Percentiles rank a stretch among this genome's conserved stretches.
These are phyloP conservation scores for Neofusicoccum ribis DNA, from an alignment of 2,329 filamentous ascomycete species.

Conservation along the genomic window DNA sequence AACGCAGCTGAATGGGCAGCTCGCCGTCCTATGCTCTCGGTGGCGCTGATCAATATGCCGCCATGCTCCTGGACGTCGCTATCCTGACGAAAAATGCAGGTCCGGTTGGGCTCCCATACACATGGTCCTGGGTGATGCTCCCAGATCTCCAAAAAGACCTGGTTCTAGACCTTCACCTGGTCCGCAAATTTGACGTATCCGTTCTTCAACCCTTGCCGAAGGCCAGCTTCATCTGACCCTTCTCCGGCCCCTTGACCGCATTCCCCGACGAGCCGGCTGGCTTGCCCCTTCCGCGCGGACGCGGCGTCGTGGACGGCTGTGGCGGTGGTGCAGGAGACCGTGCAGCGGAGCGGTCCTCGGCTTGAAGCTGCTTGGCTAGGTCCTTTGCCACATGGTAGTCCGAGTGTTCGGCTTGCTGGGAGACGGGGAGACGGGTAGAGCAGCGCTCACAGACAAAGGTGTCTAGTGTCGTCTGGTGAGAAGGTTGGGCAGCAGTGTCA, in stretches of 20 bases:
- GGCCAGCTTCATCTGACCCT: conserved; percentile 47
- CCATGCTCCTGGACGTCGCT: neutral
- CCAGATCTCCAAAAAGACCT: neutral
- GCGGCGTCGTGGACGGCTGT: conserved; percentile 26
- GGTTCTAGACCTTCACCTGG: neutral
- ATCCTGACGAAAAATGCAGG: neutral
- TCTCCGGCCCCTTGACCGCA: conserved; percentile 34
- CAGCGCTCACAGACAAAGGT: conserved; percentile 65
- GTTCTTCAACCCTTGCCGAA: conserved; percentile 38
- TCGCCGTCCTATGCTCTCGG: neutral
- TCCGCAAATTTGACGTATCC: too few species aligned
- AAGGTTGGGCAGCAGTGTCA: neutral
- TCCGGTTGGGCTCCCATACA: neutral
- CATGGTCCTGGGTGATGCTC: neutral
- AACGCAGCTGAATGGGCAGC: neutral
- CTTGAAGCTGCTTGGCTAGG: conserved; percentile 62
- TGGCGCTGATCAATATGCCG: neutral
- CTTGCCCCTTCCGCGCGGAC: conserved; percentile 35
- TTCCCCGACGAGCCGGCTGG: conserved; percentile 30
- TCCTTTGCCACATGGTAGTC: conserved; percentile 96
- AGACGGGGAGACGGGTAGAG: conserved; percentile 57
- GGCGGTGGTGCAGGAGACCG: conserved; percentile 12
- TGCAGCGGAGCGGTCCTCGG: conserved; percentile 28
- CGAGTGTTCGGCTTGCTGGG: conserved; percentile 71
- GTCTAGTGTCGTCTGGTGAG: conserved; percentile 30